Base-by-base conservation (phyloP, 1,139 yeast species). In the Blastobotrys ciferrii region DNA sequence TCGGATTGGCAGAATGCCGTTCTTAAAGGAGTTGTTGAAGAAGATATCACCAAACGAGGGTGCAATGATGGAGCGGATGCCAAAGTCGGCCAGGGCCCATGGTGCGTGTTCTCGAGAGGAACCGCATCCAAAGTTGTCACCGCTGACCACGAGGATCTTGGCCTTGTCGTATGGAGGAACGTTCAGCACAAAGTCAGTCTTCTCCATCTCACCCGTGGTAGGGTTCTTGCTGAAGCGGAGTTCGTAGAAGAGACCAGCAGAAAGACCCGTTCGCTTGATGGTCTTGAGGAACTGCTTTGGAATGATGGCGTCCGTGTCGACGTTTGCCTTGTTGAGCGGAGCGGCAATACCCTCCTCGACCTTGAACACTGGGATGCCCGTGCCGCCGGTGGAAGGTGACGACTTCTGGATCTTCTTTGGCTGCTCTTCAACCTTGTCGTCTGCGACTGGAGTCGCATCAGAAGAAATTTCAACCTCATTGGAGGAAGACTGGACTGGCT, bases 61-160 rank as follows among this genome's bases (percentile, higher is more conserved):
- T 3, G 98, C 98, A 70, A 92, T 89, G 66, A 92, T 86, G 56
- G 92, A 85, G 69, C 87, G 84, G 69, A 92, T 89, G 67, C 98
- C 98, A 63, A 92, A 92, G 71, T 92, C 98, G 63, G 88, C 91
- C 58, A 92, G 78, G 2, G 98, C 98, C 98, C 98, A 92, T 51
- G 98, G 98, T 19, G 98, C 98, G 64, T 92, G 98, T 70, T 92
- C 98, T 77, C 98, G 87, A 4, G 97, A 89, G 38, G 98, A 91
- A 62, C 98, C 98, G 75, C 98, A 92, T 57, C 98, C 98, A 67
- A 92, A 92, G 74, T 92, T 92, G 67, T 87, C 95, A 67, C 98
- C 98, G 45, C 95, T 83, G 54, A 91, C 96, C 58, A 91, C 85
- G 58, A 92, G 75, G 58, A 91, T 83, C 69, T 86, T 83, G 19